A percentile compares a stretch with the other conserved stretches of the same genome.
Conservation (phyloP, 148 eudicot species). For the Polygonum maritimum region DNA sequence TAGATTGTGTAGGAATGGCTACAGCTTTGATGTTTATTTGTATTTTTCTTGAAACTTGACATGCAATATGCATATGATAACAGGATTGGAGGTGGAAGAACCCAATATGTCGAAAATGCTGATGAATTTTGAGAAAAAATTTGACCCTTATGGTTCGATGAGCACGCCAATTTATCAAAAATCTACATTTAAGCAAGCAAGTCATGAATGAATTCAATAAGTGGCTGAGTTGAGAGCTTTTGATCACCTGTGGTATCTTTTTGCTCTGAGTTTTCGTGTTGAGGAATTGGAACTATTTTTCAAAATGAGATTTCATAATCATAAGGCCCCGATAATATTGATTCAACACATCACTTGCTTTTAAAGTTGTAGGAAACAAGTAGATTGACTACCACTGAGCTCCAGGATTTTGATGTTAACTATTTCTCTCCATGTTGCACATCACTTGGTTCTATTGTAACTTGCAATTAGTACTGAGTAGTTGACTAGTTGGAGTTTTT, state of each 20-base stretch:
- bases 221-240: background rate
- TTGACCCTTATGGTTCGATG: slow-evolving; percentile 87
- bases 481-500: background rate
- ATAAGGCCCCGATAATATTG: background rate
- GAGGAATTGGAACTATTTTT: background rate
- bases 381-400: background rate
- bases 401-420: background rate
- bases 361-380: background rate
- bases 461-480: background rate
- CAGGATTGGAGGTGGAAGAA: slow-evolving; percentile 37
- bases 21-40: background rate
- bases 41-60: background rate
- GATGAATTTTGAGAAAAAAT: slow-evolving; percentile 65
- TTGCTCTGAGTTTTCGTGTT: background rate
- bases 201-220: background rate
- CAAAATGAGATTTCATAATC: background rate
- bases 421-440: background rate
- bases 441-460: background rate
- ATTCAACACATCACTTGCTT: background rate
- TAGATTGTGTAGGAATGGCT: too few relatives aligned
- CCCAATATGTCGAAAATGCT: slow-evolving; percentile 75
- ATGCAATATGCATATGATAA: slow-evolving; percentile 3
- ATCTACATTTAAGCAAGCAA: slow-evolving; percentile 93
- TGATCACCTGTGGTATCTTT: background rate
- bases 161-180: slow-evolving; percentile 92